Base-by-base conservation (phyloP, 2,329 filamentous ascomycete genomes). In the Scedosporium apiospermum region DNA sequence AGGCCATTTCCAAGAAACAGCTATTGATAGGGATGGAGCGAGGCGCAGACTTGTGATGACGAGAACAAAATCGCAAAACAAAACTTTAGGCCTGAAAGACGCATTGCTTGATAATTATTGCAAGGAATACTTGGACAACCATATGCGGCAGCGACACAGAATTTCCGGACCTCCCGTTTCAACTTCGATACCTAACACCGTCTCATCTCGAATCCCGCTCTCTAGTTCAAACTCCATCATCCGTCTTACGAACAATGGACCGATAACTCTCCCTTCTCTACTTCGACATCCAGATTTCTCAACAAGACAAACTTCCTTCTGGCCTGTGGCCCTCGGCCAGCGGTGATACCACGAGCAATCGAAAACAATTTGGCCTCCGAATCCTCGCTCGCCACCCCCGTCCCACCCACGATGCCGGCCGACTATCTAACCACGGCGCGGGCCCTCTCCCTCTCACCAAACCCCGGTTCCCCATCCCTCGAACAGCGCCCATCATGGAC, bases 361-460 rank as follows among this genome's bases (percentile, higher is more conserved):
- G 34, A 38, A 12, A 38, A 3, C 44, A n/a, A n/a, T 10, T 49
- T 49, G 6, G 16, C 6, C 21, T 9, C 44, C 44, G 16, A 23
- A 18, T 23, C 44, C 10, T 9, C 44, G 4, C 44, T 21, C 44
- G 16, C 44, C 21, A n/a, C 44, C 2, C 9, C 44, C n/a, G 6
- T 49, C 44, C 21, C 57, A 6, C 60, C 34, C 34, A 73, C 63
- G 41, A 84, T 84, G 81, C 78, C 80, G 41, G 77, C 77, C 68
- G 78, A 83, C 73, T 80, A 81, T 71, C 71, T 72, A 57, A 78
- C 80, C 63, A 74, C 80, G 64, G 80, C 80, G 63, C 78, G 76
- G 67, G 79, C 77, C 57, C 78, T 82, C 44, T 76, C 79, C 64
- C 70, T 82, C 61, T 75, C 76, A 30, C 72, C 75, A 63, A 67